Percentiles rank a stretch among this genome's conserved stretches.
These are phyloP conservation scores for Quambalaria eucalypti DNA, from an alignment of 1,284 basidiomycete species.

Conservation along the genomic window DNA sequence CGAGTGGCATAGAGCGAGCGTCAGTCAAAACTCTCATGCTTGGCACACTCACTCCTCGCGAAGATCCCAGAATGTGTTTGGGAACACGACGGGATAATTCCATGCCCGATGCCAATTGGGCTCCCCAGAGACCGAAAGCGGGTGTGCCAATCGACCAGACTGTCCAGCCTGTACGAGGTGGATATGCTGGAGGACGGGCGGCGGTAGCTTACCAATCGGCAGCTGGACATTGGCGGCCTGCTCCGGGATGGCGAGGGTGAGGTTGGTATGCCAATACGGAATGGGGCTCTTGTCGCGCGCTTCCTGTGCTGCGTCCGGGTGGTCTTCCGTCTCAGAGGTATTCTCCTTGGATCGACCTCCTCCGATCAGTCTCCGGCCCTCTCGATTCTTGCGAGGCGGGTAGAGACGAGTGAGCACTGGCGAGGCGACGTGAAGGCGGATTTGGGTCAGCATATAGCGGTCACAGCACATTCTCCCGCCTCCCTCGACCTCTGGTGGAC, in stretches of 20 bases:
- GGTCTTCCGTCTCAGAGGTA: conserved; percentile 49
- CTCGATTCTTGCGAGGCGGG: conserved; percentile 63
- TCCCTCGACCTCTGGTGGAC: too few relatives aligned
- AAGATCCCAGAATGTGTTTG: conserved; percentile 77
- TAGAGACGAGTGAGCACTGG: conserved; percentile 75
- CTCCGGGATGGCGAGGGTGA: conserved; percentile 70
- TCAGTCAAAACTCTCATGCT: too few relatives aligned
- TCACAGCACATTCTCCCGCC: background rate
- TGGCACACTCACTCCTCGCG: too few relatives aligned
- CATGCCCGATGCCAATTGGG: too few relatives aligned
- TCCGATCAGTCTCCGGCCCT: conserved; percentile 69
- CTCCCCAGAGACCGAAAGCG: conserved; percentile 55
- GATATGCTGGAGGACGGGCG: conserved; percentile 52
- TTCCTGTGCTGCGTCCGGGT: too few relatives aligned
- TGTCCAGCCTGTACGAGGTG: conserved; percentile 11
- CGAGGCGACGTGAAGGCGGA: conserved; percentile 6
- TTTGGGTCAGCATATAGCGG: background rate
- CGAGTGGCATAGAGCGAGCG: too few relatives aligned
- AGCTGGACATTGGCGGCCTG: conserved; percentile 55
- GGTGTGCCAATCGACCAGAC: conserved; percentile 49
- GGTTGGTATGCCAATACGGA: conserved; percentile 81
- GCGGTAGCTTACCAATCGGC: conserved; percentile 57
- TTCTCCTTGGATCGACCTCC: conserved; percentile 39
- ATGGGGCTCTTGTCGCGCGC: conserved; percentile 49
- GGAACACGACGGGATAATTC: conserved; percentile 80